These are phyloP conservation scores for Smallanthus sonchifolius DNA, from an alignment of 129 eudicot genomes.

Conservation along the genomic window DNA sequence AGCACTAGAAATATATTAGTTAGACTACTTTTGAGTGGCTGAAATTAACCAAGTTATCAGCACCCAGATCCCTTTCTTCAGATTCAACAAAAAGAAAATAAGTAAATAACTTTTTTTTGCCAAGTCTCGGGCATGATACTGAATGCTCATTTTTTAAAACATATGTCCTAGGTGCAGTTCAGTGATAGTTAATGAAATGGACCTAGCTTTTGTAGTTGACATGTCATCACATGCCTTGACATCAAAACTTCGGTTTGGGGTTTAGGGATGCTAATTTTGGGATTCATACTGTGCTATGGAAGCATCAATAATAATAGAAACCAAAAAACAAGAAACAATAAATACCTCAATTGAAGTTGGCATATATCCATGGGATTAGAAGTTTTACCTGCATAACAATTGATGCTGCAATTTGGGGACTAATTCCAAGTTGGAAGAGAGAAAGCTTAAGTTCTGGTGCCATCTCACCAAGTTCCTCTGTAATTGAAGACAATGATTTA, in stretches of 20 bases:
- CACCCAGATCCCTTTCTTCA: not conserved
- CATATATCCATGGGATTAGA: not conserved
- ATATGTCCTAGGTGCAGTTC: not conserved
- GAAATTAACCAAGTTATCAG: not conserved
- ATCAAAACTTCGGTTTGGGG: constrained; percentile 1
- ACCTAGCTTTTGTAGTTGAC: not conserved
- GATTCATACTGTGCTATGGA: not conserved
- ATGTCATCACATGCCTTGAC: constrained; percentile 7
- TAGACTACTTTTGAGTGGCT: not conserved
- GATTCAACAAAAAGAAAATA: not conserved
- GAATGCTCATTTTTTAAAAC: not conserved
- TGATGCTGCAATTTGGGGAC: constrained; percentile 96
- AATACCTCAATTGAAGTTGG: not conserved
- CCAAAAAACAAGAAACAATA: not conserved
- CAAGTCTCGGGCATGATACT: not conserved
- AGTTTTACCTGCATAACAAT: constrained; percentile 88
- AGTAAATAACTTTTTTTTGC: not conserved
- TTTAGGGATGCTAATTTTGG: not conserved
- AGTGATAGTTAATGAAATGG: not conserved
- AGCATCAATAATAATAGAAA: not conserved
- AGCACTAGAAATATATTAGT: not conserved
- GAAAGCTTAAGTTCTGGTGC: constrained; percentile 90
- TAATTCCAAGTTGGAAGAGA: constrained; percentile 90
- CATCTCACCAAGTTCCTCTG: constrained; percentile 89
- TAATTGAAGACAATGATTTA: constrained; percentile 6